These are phyloP conservation scores for Neobulgaria alba DNA, from an alignment of 2,329 filamentous ascomycete genomes.

Conservation along the genomic window DNA sequence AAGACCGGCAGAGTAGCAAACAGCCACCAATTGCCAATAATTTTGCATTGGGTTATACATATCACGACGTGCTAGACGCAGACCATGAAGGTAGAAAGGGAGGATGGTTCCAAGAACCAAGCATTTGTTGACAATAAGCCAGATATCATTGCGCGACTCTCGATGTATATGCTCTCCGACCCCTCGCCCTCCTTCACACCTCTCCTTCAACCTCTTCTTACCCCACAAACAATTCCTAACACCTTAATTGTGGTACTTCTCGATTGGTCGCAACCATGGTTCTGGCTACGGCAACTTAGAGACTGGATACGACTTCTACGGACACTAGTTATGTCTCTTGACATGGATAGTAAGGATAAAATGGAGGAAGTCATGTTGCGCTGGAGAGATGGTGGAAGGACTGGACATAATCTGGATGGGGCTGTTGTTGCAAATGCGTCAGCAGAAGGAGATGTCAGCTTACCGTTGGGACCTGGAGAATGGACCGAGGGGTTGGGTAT, in stretches of 20 bases:
- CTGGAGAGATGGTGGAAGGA: conserved; percentile 70
- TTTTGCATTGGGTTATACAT: conserved; percentile 89
- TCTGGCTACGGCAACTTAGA: conserved; percentile 80
- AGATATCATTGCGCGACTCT: conserved; percentile 87
- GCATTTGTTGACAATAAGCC: conserved; percentile 14
- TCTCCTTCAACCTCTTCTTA: conserved; percentile 76
- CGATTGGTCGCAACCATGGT: conserved; percentile 91
- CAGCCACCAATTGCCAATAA: conserved; percentile 79
- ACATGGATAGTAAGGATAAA: conserved; percentile 66
- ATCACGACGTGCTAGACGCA: conserved; percentile 86
- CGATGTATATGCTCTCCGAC: conserved; percentile 79
- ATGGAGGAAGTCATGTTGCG: conserved; percentile 79
- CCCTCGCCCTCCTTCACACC: conserved; percentile 76
- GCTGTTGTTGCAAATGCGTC: conserved; percentile 42
- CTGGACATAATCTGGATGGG: conserved; percentile 54
- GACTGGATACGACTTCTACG: conserved; percentile 83
- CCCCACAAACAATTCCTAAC: conserved; percentile 73
- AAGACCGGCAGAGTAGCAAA: conserved; percentile 48
- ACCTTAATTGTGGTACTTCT: conserved; percentile 86
- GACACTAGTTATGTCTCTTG: conserved; percentile 65
- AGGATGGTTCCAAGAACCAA: not conserved
- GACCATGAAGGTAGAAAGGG: conserved; percentile 75
- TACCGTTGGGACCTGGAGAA: conserved; percentile 80
- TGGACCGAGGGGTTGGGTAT: conserved; percentile 87
- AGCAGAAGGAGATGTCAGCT: conserved; percentile 58